Evolutionary conservation across 2,329 filamentous ascomycete species (phyloP).

Genomic region (Aspergillus pseudoglaucus): DNA sequence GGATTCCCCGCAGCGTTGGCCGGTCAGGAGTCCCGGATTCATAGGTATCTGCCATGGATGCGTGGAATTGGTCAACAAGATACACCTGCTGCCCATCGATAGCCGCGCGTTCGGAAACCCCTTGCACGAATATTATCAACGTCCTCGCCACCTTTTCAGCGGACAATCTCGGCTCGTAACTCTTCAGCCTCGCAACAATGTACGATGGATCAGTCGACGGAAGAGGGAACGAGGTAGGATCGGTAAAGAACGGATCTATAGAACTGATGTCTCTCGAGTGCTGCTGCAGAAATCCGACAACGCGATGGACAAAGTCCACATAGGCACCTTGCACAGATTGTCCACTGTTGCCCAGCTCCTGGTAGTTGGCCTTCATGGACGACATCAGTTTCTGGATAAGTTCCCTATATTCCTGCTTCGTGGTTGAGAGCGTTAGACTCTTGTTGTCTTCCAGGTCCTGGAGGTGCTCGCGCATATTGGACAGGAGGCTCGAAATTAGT

Average conservation of each 20-base stretch:
- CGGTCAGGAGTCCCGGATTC: slow-evolving; percentile 36
- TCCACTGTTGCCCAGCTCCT: slow-evolving; percentile 41
- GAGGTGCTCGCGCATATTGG: slow-evolving; percentile 52
- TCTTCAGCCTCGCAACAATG: slow-evolving; percentile 54
- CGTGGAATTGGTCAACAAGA: slow-evolving; percentile 48
- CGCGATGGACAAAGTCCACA: slow-evolving; percentile 55
- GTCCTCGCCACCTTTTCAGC: slow-evolving; percentile 47
- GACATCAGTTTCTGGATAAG: slow-evolving; percentile 53
- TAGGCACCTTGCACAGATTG: slow-evolving; percentile 45
- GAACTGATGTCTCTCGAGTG: slow-evolving; percentile 51
- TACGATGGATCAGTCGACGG: slow-evolving; percentile 56
- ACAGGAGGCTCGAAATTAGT: slow-evolving; percentile 51
- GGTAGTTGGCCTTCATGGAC: slow-evolving; percentile 56
- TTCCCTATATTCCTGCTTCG: slow-evolving; percentile 41
- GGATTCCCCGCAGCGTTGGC: slow-evolving; percentile 45
- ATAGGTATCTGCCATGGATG: slow-evolving; percentile 41
- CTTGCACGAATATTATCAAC: slow-evolving; percentile 53
- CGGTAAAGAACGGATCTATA: slow-evolving; percentile 55
- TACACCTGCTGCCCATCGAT: slow-evolving; percentile 52
- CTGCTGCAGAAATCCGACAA: slow-evolving; percentile 56
- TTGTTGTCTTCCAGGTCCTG: slow-evolving; percentile 30
- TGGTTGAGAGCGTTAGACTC: slow-evolving; percentile 29
- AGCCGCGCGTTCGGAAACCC: slow-evolving; percentile 53
- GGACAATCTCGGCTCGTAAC: slow-evolving; percentile 50
- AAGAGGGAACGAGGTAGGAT: slow-evolving; percentile 54